phyloP scores from a whole-genome alignment of 2,329 filamentous ascomycete species.

The Aspergillus vadensis region DNA sequence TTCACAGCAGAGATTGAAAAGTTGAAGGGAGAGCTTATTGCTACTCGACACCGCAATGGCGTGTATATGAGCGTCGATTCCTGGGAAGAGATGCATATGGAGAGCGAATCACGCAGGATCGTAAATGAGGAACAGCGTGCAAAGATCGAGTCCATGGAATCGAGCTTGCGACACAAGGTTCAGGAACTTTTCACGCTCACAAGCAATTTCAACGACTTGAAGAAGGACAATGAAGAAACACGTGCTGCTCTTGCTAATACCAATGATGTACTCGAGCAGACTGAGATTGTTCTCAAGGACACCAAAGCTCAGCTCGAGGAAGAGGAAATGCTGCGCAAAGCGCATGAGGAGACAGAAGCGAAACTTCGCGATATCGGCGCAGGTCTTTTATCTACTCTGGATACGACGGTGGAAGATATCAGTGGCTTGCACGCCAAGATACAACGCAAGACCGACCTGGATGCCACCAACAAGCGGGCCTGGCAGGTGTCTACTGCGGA shows the following conservation, averaged over 20 bases:
- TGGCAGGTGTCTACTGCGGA: slow-evolving; percentile 78
- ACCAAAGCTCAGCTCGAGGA: slow-evolving; percentile 77
- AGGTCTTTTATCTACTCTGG: slow-evolving; percentile 75
- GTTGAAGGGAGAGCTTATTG: slow-evolving; percentile 88
- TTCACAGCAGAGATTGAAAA: slow-evolving; percentile 93
- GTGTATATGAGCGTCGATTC: slow-evolving; percentile 88
- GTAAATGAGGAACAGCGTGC: slow-evolving; percentile 89
- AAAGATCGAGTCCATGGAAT: slow-evolving; percentile 89
- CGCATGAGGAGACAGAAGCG: slow-evolving; percentile 82
- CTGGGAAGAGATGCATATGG: slow-evolving; percentile 86
- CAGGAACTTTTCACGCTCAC: slow-evolving; percentile 88
- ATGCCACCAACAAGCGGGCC: slow-evolving; percentile 72
- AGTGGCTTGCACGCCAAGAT: slow-evolving; percentile 83
- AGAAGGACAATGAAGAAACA: slow-evolving; percentile 84
- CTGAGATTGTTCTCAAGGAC: slow-evolving; percentile 76
- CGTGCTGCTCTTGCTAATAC: slow-evolving; percentile 74
- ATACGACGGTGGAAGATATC: slow-evolving; percentile 77
- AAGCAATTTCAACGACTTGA: slow-evolving; percentile 81
- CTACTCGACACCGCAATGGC: slow-evolving; percentile 88
- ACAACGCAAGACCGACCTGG: slow-evolving; percentile 79
- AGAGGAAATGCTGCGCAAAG: slow-evolving; percentile 76
- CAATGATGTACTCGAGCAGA: slow-evolving; percentile 79
- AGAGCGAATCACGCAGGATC: slow-evolving; percentile 89
- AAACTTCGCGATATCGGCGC: slow-evolving; percentile 72
- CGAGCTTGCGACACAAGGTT: slow-evolving; percentile 86